phyloP scores from a whole-genome alignment of 306 rosid genomes.

The Malus orientalis region DNA sequence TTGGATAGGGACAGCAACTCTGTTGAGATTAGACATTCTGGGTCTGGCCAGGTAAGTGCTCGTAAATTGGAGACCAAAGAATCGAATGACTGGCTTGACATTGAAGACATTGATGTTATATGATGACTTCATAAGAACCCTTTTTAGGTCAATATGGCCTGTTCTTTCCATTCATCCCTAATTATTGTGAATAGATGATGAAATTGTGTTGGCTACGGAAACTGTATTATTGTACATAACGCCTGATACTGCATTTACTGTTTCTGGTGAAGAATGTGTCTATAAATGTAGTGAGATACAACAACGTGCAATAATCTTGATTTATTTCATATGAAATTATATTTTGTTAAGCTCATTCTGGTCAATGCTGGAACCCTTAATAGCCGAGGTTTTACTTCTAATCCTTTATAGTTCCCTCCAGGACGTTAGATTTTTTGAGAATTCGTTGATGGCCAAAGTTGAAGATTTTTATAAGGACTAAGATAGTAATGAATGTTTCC shows the following conservation, averaged over 20 bases:
- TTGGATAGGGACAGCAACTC: constrained; percentile 57
- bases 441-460: background rate
- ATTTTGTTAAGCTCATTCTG: background rate
- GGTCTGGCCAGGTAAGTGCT: constrained; percentile 50
- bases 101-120: constrained; percentile 76
- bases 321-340: background rate
- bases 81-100: constrained; percentile 85
- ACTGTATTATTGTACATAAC: constrained; percentile 49
- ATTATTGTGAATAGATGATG: constrained; percentile 48
- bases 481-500: background rate
- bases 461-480: background rate
- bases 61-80: constrained; percentile 59
- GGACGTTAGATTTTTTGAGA: background rate
- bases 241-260: constrained; percentile 29
- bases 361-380: background rate
- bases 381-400: background rate
- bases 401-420: background rate
- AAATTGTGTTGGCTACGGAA: constrained; percentile 33
- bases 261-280: constrained; percentile 20
- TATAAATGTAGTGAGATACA: constrained; percentile 19
- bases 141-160: constrained; percentile 17
- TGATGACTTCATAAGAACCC: constrained; percentile 28
- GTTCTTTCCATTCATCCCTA: constrained; percentile 15
- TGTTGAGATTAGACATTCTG: constrained; percentile 37
- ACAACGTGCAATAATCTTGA: constrained; percentile 18